Conservation (phyloP, 139 green algal species). For the Chlamydomonas sp. region DNA sequence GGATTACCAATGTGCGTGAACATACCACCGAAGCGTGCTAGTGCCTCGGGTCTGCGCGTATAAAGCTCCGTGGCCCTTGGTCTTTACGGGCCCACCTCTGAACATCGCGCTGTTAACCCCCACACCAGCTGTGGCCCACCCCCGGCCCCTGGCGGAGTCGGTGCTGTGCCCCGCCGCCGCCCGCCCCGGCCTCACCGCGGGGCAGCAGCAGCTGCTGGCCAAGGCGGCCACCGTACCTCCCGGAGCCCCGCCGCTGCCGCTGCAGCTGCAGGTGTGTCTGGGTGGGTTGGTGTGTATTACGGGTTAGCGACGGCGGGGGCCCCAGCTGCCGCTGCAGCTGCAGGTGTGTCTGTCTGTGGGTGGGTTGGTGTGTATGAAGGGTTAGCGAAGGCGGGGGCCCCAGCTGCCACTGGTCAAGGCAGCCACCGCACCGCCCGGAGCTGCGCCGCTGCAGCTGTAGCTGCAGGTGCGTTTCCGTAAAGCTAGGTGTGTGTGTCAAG, state of each 20-base stretch:
- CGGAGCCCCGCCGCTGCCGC: neutral
- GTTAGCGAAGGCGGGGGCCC: neutral
- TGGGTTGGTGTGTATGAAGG: neutral
- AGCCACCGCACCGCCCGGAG: no score
- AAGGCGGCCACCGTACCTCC: neutral
- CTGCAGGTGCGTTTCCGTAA: neutral
- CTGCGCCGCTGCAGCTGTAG: no score
- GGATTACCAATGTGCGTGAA: no score
- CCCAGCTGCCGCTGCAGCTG: no score
- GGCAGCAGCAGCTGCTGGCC: conserved; percentile 2
- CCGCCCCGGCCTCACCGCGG: neutral
- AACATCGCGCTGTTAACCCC: neutral
- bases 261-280: neutral
- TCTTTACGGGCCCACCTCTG: no score
- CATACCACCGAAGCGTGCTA: no score
- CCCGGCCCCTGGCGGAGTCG: conserved; percentile 4
- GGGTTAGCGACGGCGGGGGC: neutral
- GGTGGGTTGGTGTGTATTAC: neutral
- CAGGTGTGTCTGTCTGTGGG: neutral
- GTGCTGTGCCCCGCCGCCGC: neutral
- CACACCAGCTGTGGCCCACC: neutral
- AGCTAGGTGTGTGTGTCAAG: neutral
- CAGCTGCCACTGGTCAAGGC: no score
- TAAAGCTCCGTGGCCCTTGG: neutral
- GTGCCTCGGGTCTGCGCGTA: no score